Percentiles rank a stretch among this genome's conserved stretches.
Evolutionary conservation across 2,329 filamentous ascomycete genomes (phyloP).

Genomic region (Aspergillus novoparasiticus): DNA sequence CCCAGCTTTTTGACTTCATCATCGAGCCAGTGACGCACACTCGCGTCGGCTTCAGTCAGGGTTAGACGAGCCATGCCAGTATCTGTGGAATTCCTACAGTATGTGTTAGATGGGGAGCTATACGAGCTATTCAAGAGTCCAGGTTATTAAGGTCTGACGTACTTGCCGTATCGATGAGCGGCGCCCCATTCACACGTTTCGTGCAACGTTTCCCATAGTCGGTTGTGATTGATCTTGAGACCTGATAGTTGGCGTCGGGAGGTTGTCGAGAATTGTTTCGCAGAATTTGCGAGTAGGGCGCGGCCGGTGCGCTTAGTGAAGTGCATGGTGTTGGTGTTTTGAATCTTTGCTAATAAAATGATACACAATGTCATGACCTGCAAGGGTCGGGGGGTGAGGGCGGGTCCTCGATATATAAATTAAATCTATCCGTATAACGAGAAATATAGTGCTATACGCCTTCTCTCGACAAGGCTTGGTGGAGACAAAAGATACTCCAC

Average conservation of each 20-base stretch:
- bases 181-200: constrained; percentile 37
- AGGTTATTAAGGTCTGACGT: constrained; percentile 6
- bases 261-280: constrained; percentile 5
- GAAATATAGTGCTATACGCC: not conserved
- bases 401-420: not conserved
- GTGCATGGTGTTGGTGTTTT: not conserved
- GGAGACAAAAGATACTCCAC: not conserved
- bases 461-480: constrained; percentile 3
- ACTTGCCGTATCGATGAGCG: constrained; percentile 33
- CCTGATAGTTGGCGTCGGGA: constrained; percentile 17
- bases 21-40: constrained; percentile 70
- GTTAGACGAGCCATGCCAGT: constrained; percentile 70
- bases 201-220: constrained; percentile 34
- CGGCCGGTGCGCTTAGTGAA: constrained; percentile 2
- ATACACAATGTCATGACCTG: not conserved
- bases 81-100: constrained; percentile 23
- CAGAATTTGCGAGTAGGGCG: not conserved
- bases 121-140: no score
- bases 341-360: not conserved
- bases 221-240: constrained; percentile 29
- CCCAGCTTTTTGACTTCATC: constrained; percentile 60
- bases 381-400: not conserved
- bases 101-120: constrained; percentile 1
- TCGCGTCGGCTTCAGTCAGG: constrained; percentile 68
- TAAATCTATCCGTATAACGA: not conserved